Base-by-base conservation (phyloP, 1,284 basidiomycete species). In the Chondrostereum purpureum region DNA sequence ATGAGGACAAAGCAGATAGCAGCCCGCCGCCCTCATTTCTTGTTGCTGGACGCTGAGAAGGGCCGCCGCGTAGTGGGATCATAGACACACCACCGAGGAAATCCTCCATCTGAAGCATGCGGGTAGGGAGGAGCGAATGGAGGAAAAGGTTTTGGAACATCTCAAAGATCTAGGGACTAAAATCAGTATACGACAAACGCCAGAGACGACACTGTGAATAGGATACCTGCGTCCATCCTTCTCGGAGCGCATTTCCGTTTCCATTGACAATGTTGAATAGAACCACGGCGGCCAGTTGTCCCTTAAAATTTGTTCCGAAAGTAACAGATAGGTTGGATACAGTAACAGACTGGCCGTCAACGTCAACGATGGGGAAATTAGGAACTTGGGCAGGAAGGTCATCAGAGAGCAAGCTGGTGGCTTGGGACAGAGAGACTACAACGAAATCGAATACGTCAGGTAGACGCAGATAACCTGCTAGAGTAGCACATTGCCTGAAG, bases 251-350 rank as follows among this genome's bases (percentile, higher is more conserved):
- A 55, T 92, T 88, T n/a, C 91, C 92, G 61, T 98, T 94, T 5
- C 93, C 91, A 57, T 98, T 97, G 13, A 96, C 92, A 45, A 99
- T 97, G 48, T 94, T 96, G 69, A 99, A 99, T 23, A 99, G 66
- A 3, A 99, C 92, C 8, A 99, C 95, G 10, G 95, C 93, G 41
- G 96, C 96, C 16, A 99, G 73, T 59, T 99, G 96, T 5, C 91
- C 88, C 61, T 94, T 92, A 69, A 98, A 91, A 63, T 94, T 93
- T 41, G 87, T 90, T 33, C 96, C 96, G 58, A 99, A 99, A 53
- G 83, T 86, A 45, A 97, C 84, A 0, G 95, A 93, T 41, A 99
- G 66, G 8, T 89, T 87, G 2, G 93, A 97, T 17, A 99, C 87
- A 0, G 92, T 96, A 49, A 97, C 68, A 4, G 79, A 77, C 52